Percentiles rank a stretch among this genome's conserved stretches.
phyloP scores from a whole-genome alignment of 2,329 filamentous ascomycete species.

The Lomentospora prolificans region DNA sequence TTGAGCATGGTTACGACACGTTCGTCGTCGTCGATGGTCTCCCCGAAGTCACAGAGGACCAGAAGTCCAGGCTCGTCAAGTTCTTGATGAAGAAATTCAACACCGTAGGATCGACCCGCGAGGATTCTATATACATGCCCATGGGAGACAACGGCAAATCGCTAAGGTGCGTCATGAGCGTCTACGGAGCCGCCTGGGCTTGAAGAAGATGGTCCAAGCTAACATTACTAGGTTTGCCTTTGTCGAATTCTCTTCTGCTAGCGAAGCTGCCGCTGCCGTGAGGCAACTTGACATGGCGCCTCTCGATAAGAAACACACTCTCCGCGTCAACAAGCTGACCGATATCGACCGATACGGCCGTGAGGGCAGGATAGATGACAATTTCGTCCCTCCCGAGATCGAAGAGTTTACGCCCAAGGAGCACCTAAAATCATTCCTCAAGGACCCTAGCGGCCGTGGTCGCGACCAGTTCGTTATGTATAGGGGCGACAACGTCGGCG shows the following conservation, averaged over 20 bases:
- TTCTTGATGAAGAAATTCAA: conserved; percentile 92
- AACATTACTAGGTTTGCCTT: conserved; percentile 70
- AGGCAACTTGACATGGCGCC: conserved; percentile 78
- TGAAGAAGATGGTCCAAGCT: too few species aligned
- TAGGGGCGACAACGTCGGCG: conserved; percentile 80
- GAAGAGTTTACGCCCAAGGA: conserved; percentile 90
- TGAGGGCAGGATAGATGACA: conserved; percentile 86
- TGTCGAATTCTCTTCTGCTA: conserved; percentile 86
- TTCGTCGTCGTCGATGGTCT: conserved; percentile 96
- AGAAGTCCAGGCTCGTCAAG: conserved; percentile 89
- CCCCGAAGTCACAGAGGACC: conserved; percentile 78
- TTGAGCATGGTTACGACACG: conserved; percentile 91
- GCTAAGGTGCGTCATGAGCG: conserved; percentile 54
- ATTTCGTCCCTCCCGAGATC: conserved; percentile 73
- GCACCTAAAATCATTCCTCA: conserved; percentile 88
- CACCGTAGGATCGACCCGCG: conserved; percentile 71
- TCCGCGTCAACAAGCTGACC: conserved; percentile 95
- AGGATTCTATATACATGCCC: conserved; percentile 90
- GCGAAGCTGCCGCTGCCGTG: conserved; percentile 80
- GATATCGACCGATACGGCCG: conserved; percentile 94
- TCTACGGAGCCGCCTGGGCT: background rate
- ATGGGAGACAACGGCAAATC: conserved; percentile 80
- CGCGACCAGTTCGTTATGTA: conserved; percentile 96
- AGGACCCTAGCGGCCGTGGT: conserved; percentile 67
- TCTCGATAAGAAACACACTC: conserved; percentile 93